phyloP scores from a whole-genome alignment of 2,329 filamentous ascomycete species.

The Microdochium nivale region DNA sequence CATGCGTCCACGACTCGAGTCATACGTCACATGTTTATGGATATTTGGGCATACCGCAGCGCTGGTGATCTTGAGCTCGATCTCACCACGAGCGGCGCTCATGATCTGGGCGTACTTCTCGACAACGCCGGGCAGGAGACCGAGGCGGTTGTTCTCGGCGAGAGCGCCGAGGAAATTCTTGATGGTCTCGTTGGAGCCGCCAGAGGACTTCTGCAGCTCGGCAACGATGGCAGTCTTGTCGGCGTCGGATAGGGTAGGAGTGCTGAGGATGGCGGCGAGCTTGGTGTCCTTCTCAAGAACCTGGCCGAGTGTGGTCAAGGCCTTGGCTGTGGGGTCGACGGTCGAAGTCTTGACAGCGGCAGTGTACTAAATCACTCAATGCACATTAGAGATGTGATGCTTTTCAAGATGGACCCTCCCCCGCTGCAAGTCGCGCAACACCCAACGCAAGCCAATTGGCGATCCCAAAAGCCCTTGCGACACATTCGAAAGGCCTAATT shows the following conservation, averaged over 20 bases:
- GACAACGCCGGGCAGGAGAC: constrained; percentile 70
- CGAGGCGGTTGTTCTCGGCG: constrained; percentile 93
- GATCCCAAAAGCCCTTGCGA: neutral
- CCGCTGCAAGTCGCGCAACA: neutral
- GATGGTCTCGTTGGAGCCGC: constrained; percentile 68
- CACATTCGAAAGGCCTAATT: neutral
- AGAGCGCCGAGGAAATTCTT: constrained; percentile 90
- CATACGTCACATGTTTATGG: neutral
- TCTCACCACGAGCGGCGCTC: constrained; percentile 81
- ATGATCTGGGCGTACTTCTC: constrained; percentile 85
- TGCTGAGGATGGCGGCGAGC: constrained; percentile 64
- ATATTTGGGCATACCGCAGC: constrained; percentile 58
- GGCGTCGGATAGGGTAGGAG: constrained; percentile 66
- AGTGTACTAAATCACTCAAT: constrained; percentile 68
- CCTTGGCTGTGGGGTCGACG: constrained; percentile 79
- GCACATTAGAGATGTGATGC: constrained; percentile 15
- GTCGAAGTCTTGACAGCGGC: constrained; percentile 80
- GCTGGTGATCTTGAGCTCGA: constrained; percentile 86
- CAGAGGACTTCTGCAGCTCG: constrained; percentile 80
- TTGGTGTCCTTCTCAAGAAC: constrained; percentile 78
- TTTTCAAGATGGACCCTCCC: constrained; percentile 1
- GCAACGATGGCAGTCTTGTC: constrained; percentile 84
- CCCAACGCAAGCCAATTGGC: constrained; percentile 5
- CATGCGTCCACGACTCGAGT: neutral
- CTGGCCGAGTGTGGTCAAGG: constrained; percentile 61